These are phyloP conservation scores for Pichia sporocuriosa DNA, from an alignment of 805 yeast species.

Conservation along the genomic window DNA sequence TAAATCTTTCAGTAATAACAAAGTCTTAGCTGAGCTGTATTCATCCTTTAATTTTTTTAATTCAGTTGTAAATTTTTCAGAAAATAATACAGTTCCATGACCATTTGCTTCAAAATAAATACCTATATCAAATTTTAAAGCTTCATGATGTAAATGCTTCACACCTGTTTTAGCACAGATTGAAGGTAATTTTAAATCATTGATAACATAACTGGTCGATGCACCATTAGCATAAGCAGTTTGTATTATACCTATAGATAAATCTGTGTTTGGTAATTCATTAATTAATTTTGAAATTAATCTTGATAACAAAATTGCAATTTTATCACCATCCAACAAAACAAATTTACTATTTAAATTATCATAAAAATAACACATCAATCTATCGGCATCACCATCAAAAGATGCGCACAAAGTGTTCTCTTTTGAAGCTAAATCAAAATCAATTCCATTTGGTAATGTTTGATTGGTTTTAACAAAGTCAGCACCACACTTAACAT, in stretches of 20 bases:
- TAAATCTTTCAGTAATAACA: conserved; percentile 56
- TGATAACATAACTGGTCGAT: conserved; percentile 65
- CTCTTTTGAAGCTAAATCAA: conserved; percentile 19
- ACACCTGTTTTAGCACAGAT: conserved; percentile 93
- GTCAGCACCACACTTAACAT: conserved; percentile 89
- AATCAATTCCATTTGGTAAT: conserved; percentile 53
- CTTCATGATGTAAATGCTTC: conserved; percentile 91
- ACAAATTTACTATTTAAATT: conserved; percentile 36
- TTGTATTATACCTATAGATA: conserved; percentile 76
- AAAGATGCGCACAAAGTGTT: conserved; percentile 66
- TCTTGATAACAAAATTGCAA: conserved; percentile 75
- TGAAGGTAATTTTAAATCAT: conserved; percentile 65
- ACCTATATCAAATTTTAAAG: conserved; percentile 79
- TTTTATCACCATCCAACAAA: conserved; percentile 87
- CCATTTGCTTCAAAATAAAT: conserved; percentile 98
- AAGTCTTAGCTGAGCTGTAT: conserved; percentile 46
- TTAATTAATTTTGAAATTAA: conserved; percentile 45
- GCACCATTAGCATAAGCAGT: conserved; percentile 98
- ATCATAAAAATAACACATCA: conserved; percentile 64
- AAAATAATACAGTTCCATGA: conserved; percentile 93
- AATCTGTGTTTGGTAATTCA: conserved; percentile 28
- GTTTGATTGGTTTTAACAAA: conserved; percentile 84
- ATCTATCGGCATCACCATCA: conserved; percentile 97
- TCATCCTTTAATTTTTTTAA: conserved; percentile 33
- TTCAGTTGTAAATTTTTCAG: conserved; percentile 41